These are phyloP conservation scores for Erigeron philadelphicus DNA, from an alignment of 140 eudicot genomes.

Conservation along the genomic window DNA sequence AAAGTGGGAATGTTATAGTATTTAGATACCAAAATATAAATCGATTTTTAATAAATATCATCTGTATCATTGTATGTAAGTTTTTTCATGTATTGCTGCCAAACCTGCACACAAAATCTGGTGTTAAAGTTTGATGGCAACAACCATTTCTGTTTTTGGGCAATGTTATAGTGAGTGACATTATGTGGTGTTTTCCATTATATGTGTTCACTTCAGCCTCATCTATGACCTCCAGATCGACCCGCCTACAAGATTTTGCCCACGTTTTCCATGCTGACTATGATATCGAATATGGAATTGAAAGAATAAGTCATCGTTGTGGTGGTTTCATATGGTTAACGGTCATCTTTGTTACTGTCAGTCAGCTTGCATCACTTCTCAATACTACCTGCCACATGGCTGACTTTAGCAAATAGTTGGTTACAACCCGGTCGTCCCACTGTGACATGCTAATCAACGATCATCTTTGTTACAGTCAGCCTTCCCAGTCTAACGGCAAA, in stretches of 20 bases:
- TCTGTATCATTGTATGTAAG: slow-evolving; percentile 32
- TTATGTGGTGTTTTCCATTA: slow-evolving; percentile 72
- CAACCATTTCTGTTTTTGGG: slow-evolving; percentile 78
- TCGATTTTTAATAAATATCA: neutral
- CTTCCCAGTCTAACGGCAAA: no score
- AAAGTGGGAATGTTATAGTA: no score
- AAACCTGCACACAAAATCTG: slow-evolving; percentile 81
- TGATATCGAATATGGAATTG: slow-evolving; percentile 67
- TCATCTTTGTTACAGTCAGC: no score
- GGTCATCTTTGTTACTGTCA: slow-evolving; percentile 57
- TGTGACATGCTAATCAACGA: no score
- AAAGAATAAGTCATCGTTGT: slow-evolving; percentile 82
- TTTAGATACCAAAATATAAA: neutral
- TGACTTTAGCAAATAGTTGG: slow-evolving; percentile 27
- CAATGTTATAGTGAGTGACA: slow-evolving; percentile 54
- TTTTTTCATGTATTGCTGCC: slow-evolving; percentile 75
- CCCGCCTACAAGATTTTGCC: slow-evolving; percentile 79
- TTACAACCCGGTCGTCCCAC: no score
- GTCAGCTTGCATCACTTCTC: slow-evolving; percentile 71
- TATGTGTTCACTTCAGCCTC: slow-evolving; percentile 83
- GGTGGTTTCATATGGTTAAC: slow-evolving; percentile 57
- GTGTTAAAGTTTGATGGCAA: slow-evolving; percentile 89
- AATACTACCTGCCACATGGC: slow-evolving; percentile 54
- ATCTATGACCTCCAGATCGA: slow-evolving; percentile 89
- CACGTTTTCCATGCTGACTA: slow-evolving; percentile 61